These are phyloP conservation scores for Tuber borchii DNA, from an alignment of 495 filamentous ascomycete genomes.

Conservation along the genomic window DNA sequence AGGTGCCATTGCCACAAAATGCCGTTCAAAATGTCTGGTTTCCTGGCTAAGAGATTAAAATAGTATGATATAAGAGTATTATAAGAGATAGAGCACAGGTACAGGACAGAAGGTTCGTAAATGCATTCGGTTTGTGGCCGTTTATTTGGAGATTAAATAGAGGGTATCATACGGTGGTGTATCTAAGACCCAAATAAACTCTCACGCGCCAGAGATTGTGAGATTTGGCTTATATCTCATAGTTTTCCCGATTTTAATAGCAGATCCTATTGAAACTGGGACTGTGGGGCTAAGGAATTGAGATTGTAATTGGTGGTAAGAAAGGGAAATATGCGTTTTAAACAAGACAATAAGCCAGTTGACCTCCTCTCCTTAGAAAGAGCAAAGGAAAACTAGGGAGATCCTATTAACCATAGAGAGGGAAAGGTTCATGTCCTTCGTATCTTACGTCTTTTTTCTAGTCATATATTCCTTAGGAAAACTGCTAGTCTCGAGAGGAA, in stretches of 20 bases:
- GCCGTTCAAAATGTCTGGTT: background rate
- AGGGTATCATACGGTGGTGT: background rate
- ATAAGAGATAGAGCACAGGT: background rate
- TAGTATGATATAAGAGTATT: background rate
- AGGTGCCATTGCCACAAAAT: background rate
- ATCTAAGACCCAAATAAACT: background rate
- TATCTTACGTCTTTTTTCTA: background rate
- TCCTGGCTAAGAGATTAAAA: too few species aligned
- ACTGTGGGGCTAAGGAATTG: too few species aligned
- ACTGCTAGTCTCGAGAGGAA: background rate
- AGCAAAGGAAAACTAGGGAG: too few species aligned
- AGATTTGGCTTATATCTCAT: too few species aligned
- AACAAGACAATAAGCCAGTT: background rate
- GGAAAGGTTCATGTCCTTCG: background rate
- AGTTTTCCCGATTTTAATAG: too few species aligned
- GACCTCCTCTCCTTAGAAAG: too few species aligned
- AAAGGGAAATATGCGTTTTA: background rate
- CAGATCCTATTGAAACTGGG: too few species aligned
- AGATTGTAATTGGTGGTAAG: background rate
- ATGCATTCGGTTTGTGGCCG: rapidly evolving
- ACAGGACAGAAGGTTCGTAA: background rate
- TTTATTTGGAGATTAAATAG: background rate
- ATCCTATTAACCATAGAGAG: background rate
- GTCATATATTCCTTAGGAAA: background rate
- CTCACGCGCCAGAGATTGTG: background rate